Conservation (phyloP, 2,329 filamentous ascomycete genomes). For the Fusarium nodosum region DNA sequence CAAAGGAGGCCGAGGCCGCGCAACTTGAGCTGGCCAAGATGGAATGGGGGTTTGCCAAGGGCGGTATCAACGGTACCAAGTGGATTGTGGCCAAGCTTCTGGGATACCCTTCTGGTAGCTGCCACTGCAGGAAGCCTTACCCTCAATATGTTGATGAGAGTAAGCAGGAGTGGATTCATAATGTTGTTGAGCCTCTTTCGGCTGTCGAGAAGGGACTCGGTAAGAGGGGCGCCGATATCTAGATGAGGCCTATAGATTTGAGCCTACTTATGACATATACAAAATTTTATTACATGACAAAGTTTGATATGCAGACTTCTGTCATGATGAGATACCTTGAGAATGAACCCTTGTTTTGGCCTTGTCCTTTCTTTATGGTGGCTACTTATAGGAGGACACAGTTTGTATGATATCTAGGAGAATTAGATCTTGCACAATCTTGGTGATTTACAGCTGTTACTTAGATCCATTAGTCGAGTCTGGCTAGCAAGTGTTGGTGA, state of each 20-base stretch:
- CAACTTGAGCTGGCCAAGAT: slow-evolving; percentile 65
- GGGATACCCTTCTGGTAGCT: slow-evolving; percentile 65
- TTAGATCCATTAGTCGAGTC: background rate
- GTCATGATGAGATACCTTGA: background rate
- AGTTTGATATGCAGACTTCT: background rate
- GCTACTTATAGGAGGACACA: too few species aligned
- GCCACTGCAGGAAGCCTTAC: slow-evolving; percentile 67
- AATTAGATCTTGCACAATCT: background rate
- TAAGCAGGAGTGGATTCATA: slow-evolving; percentile 54
- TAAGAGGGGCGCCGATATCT: slow-evolving; percentile 34
- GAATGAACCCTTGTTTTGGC: too few species aligned
- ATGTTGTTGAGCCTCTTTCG: slow-evolving; percentile 47
- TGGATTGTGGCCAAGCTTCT: slow-evolving; percentile 68
- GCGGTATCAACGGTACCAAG: slow-evolving; percentile 72
- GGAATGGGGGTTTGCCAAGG: slow-evolving; percentile 70
- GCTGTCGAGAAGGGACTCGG: slow-evolving; percentile 44
- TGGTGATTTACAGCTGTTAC: background rate
- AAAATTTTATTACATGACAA: background rate
- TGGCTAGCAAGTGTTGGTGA: background rate
- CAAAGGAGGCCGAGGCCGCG: slow-evolving; percentile 61
- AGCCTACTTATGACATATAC: background rate
- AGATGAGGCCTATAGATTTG: background rate
- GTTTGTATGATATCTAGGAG: background rate
- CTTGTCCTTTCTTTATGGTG: background rate
- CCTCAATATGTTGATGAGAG: slow-evolving; percentile 59